phyloP scores from a whole-genome alignment of 2,329 filamentous ascomycete genomes.

The Trichoderma aggressivum region DNA sequence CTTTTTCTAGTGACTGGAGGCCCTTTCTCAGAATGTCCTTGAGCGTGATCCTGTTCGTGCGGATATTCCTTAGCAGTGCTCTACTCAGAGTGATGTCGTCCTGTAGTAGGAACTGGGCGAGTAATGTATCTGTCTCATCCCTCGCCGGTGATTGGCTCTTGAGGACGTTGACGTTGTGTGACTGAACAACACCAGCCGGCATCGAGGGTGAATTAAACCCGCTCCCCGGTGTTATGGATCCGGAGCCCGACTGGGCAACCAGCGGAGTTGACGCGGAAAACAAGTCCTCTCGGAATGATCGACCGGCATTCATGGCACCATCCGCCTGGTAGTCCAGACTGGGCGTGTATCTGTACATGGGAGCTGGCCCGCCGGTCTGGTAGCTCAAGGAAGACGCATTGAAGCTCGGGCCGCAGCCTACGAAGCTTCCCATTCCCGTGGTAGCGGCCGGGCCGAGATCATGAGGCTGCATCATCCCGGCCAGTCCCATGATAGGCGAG shows the following conservation, averaged over 20 bases:
- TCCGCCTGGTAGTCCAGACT: background rate
- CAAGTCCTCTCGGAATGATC: background rate
- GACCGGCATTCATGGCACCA: background rate
- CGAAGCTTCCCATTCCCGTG: background rate
- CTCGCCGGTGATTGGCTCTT: background rate
- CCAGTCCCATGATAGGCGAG: conserved; percentile 3
- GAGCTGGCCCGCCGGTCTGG: background rate
- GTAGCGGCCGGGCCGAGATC: background rate
- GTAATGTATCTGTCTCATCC: background rate
- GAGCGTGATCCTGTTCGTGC: background rate
- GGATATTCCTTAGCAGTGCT: background rate
- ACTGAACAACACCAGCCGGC: background rate
- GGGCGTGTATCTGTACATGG: background rate
- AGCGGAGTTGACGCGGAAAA: background rate
- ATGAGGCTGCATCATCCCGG: background rate
- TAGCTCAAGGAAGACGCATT: background rate
- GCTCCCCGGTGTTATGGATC: background rate
- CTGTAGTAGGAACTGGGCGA: background rate
- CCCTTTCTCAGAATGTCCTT: background rate
- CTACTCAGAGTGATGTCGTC: background rate
- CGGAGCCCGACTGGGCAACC: background rate
- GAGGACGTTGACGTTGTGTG: background rate
- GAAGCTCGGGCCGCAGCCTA: background rate
- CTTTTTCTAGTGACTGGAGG: background rate
- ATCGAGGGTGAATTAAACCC: background rate